Evolutionary conservation across 2,329 filamentous ascomycete species (phyloP).

Genomic region (Xylariaceae sp.): DNA sequence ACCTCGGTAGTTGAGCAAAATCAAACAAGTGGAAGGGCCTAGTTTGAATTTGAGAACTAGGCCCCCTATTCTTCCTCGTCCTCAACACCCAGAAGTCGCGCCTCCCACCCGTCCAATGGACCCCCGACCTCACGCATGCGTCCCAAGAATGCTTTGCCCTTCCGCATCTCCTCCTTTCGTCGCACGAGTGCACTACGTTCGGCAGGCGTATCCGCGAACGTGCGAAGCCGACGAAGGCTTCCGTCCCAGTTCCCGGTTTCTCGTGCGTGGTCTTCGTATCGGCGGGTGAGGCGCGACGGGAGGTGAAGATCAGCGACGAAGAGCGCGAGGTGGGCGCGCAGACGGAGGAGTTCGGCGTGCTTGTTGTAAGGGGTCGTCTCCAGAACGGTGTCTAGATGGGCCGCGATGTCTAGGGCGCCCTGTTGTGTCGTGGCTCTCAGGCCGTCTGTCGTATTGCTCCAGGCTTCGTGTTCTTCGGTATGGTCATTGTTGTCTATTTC

Average conservation of each 20-base stretch:
- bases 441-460: constrained; percentile 29
- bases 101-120: constrained; percentile 31
- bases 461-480: constrained; percentile 20
- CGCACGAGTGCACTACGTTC: constrained; percentile 27
- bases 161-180: constrained; percentile 33
- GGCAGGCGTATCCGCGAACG: constrained; percentile 21
- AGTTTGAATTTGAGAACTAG: too few species aligned
- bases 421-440: constrained; percentile 48
- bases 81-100: constrained; percentile 28
- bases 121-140: constrained; percentile 33
- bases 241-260: constrained; percentile 4
- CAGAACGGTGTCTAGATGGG: constrained; percentile 66
- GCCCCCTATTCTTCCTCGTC: constrained; percentile 24
- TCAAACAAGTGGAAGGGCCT: too few species aligned
- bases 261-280: constrained; percentile 15
- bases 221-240: constrained; percentile 3
- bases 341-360: constrained; percentile 58
- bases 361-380: constrained; percentile 64
- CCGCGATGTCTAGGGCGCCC: constrained; percentile 57
- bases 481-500: constrained; percentile 19
- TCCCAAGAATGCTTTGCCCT: constrained; percentile 36
- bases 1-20: too few species aligned
- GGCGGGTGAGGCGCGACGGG: constrained; percentile 31
- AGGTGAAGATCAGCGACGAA: constrained; percentile 67
- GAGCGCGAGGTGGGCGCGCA: constrained; percentile 68